Evolutionary conservation across 441 rosid species (phyloP), one percentile per base, ranked within the genome.

Genomic region (Metrosideros polymorpha): DNA sequence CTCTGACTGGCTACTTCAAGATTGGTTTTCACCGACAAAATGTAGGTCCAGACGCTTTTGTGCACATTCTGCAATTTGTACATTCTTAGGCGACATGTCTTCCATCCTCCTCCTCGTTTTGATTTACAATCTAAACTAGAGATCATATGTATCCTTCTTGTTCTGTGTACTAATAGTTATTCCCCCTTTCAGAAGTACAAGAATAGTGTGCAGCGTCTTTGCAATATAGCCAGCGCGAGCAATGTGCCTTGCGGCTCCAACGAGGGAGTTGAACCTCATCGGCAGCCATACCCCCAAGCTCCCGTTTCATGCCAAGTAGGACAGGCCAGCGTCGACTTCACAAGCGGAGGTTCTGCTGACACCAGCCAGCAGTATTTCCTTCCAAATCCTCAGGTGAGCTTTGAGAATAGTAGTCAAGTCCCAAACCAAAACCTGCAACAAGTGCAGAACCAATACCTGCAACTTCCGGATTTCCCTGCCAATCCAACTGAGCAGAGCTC

Each of bases 161-260:
- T 71, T 71, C 79, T 35, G 79, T 71, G 79, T 39, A 22, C 79
- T 71, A 35, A 71, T 25, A 71, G 79, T 35, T 71, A 13, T 71
- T 39, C 79, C n/a, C 45, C 79, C 79, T 88, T 85, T 57, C 89
- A 92, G 94, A 92, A 90, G 88, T 90, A 89, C 86, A 94, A 89
- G 89, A 25, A 85, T 89, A 91, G 88, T 85, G 88, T 88, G 61
- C 86, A 88, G 51, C 88, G 35, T 7, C 82, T 89, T 71, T 71
- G n/a, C 47, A 22, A 10, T 9, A 35, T 71, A 22, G 47, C 47
- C 79, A 71, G 27, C 24, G n/a, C 79, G 4, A 71, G 47, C 47
- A 35, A 35, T 22, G 5, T 71, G 47, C 47, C 79, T 10, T 71
- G 47, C 9, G 1, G 47, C 79, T 35, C 47, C 79, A 71, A 19